phyloP scores from a whole-genome alignment of 257 asterid species.

The Forsythia viridissima region DNA sequence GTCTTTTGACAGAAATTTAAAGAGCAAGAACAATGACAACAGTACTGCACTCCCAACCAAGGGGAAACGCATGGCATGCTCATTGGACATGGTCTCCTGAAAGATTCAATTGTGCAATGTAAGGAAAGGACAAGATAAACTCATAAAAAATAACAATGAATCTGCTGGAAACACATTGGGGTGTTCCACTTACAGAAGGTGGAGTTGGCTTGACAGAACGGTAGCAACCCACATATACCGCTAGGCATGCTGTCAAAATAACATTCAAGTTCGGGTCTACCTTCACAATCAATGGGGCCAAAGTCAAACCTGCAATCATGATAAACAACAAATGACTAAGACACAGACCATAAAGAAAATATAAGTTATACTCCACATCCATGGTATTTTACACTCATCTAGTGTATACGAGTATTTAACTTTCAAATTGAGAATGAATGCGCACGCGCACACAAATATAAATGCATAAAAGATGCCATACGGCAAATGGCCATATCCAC shows the following conservation, averaged over 20 bases:
- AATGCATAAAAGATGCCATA: background rate
- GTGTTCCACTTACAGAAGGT: constrained; percentile 66
- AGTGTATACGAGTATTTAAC: background rate
- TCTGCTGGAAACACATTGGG: constrained; percentile 2
- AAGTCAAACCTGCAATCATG: constrained; percentile 65
- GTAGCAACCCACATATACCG: constrained; percentile 85
- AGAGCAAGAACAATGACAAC: constrained; percentile 88
- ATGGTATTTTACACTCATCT: background rate
- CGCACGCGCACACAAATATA: background rate
- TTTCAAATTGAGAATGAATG: background rate
- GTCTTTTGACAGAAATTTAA: constrained; percentile 95
- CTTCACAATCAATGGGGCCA: constrained; percentile 89
- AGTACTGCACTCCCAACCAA: constrained; percentile 96
- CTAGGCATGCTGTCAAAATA: constrained; percentile 80
- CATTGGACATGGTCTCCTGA: constrained; percentile 97
- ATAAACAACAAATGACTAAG: constrained; percentile 14
- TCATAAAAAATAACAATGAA: background rate
- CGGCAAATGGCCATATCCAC: background rate
- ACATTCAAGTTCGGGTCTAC: constrained; percentile 91
- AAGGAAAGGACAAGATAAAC: background rate
- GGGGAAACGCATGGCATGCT: constrained; percentile 97
- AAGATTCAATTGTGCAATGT: constrained; percentile 17
- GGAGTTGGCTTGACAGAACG: constrained; percentile 95
- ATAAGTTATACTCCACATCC: background rate
- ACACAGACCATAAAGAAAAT: constrained; percentile 5